Evolutionary conservation across 129 eudicot species (phyloP).

Genomic region (Chrysanthemum lavandulifolium): DNA sequence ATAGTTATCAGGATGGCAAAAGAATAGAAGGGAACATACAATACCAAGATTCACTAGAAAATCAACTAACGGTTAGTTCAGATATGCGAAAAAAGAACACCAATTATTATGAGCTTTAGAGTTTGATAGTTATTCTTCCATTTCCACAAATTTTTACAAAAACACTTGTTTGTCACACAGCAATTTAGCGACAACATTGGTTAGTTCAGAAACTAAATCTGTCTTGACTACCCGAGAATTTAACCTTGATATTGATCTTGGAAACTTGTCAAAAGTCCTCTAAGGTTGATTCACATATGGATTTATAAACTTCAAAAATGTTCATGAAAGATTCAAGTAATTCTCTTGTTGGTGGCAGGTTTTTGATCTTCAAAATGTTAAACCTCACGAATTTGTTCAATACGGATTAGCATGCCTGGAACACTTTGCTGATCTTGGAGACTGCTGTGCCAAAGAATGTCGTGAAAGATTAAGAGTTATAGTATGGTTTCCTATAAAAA

Average conservation of each 20-base stretch:
- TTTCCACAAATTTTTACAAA: background rate
- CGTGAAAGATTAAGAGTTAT: slow-evolving; percentile 69
- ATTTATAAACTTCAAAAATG: background rate
- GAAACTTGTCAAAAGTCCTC: background rate
- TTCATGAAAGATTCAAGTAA: background rate
- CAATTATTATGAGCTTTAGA: background rate
- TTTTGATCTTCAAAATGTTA: slow-evolving; percentile 58
- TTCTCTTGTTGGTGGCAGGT: slow-evolving; percentile 42
- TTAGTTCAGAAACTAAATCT: background rate
- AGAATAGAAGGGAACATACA: background rate
- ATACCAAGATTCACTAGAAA: too few species aligned
- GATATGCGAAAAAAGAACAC: too few species aligned
- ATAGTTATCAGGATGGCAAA: background rate
- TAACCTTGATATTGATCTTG: background rate
- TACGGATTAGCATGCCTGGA: slow-evolving; percentile 76
- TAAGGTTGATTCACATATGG: background rate
- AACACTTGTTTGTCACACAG: background rate
- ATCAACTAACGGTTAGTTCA: too few species aligned
- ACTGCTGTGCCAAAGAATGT: slow-evolving; percentile 56
- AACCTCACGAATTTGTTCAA: slow-evolving; percentile 78
- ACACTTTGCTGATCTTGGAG: slow-evolving; percentile 67
- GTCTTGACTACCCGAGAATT: background rate
- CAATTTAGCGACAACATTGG: background rate
- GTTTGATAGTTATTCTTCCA: background rate
- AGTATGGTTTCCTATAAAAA: slow-evolving; percentile 34